Evolutionary conservation across 176 grass and related monocot species (phyloP).

Genomic region (Eremochloa ophiuroides): DNA sequence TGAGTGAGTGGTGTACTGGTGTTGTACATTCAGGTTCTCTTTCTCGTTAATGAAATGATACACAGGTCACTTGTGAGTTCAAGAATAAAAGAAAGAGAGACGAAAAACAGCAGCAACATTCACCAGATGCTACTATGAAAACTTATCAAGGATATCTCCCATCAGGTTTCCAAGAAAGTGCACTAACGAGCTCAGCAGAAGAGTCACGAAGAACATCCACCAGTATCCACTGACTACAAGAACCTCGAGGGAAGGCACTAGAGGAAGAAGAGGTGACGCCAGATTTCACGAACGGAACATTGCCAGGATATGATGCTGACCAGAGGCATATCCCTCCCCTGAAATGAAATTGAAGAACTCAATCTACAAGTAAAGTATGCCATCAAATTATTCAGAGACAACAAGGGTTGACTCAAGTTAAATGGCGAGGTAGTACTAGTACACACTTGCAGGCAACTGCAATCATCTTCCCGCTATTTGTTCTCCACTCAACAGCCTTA

Average conservation of each 20-base stretch:
- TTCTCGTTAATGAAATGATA: neutral
- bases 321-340: slow-evolving; percentile 92
- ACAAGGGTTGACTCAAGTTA: slow-evolving; percentile 11
- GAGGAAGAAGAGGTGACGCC: slow-evolving; percentile 46
- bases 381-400: neutral
- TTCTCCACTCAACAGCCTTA: slow-evolving; percentile 84
- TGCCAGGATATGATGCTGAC: slow-evolving; percentile 92
- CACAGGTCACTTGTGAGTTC: neutral
- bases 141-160: slow-evolving; percentile 88
- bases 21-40: neutral
- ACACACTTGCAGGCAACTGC: slow-evolving; percentile 82
- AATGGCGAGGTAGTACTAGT: slow-evolving; percentile 7
- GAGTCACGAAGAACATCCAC: slow-evolving; percentile 70
- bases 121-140: neutral
- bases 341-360: slow-evolving; percentile 17
- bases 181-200: slow-evolving; percentile 55
- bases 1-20: neutral
- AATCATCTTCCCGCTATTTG: slow-evolving; percentile 94
- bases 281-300: slow-evolving; percentile 67
- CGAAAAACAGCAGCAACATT: slow-evolving; percentile 15
- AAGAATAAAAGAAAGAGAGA: neutral
- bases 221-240: slow-evolving; percentile 68
- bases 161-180: slow-evolving; percentile 85
- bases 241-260: slow-evolving; percentile 62
- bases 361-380: neutral